Evolutionary conservation across 495 filamentous ascomycete species (phyloP), one percentile per base, ranked within the genome.

Genomic region (Xylaria grammica): DNA sequence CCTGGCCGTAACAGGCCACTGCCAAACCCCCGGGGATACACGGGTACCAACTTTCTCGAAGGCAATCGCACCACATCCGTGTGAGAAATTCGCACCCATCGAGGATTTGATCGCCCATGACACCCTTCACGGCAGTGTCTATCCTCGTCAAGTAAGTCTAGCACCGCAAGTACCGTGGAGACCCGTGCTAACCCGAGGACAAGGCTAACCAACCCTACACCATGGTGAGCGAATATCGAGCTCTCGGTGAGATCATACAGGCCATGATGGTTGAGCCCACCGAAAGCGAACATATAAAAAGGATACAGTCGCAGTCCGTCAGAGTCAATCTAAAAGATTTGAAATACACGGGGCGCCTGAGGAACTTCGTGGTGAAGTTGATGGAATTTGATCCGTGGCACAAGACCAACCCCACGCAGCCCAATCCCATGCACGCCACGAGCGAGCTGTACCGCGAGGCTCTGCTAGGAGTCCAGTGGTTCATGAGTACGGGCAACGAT

Each of bases 1-100:
- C 4, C 68, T 78, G 11, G 71, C 66, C 27, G 71, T 82, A 20
- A 72, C 70, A 34, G 75, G 71, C 22, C 75, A 70, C 62, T 63
- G 74, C 13, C 57, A 66, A 30, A 63, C 48, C 38, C n/a, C 30
- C 24, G 58, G 50, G 29, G 36, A 56, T 17, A 0, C 17, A 0
- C 24, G 46, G 45, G 24, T n/a, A 26, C 67, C 54, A 36, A 13
- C 9, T 19, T 49, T 40, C 19, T 53, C 65, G 9, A 69, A 71
- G 27, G 61, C 60, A 49, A 55, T 73, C 32, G 67, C 38, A 42
- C 69, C 71, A 10, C 55, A 65, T 60, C 36, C 5, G 30, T 17
- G 15, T 3, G 5, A 34, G 11, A 17, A 50, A 0, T 61, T 62
- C 34, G 29, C 42, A 44, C 42, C 52, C 2, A 53, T 73, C 19